These are phyloP conservation scores for Globisporangium paroecandrum DNA, from an alignment of 352 stramenopile species.

Conservation along the genomic window DNA sequence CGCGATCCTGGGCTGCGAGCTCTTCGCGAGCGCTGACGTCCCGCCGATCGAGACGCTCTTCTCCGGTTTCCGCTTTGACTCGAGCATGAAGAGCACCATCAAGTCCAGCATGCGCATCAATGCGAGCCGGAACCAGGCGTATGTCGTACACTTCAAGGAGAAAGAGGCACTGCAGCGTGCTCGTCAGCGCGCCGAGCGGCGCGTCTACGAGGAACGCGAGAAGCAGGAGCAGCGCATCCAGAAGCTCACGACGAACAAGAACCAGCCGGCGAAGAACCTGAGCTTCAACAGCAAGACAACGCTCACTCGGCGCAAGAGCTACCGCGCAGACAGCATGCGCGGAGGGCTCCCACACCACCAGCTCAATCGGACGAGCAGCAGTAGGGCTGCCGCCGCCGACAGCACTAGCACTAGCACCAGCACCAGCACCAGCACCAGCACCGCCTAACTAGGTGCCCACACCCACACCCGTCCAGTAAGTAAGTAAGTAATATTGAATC, in stretches of 20 bases:
- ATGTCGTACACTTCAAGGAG: constrained; percentile 70
- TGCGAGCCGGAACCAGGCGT: constrained; percentile 57
- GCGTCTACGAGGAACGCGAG: constrained; percentile 63
- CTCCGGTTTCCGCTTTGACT: constrained; percentile 65
- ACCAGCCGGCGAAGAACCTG: constrained; percentile 25
- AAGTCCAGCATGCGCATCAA: constrained; percentile 78
- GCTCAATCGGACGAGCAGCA: constrained; percentile 24
- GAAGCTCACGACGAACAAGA: constrained; percentile 38
- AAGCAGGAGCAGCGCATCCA: constrained; percentile 59
- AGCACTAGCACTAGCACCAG: constrained; percentile 18
- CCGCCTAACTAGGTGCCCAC: constrained; percentile 4
- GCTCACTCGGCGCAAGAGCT: constrained; percentile 40
- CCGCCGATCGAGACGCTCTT: constrained; percentile 54
- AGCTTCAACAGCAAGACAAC: constrained; percentile 47
- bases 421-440: constrained; percentile 18
- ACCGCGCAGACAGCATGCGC: constrained; percentile 48
- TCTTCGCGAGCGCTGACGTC: constrained; percentile 42
- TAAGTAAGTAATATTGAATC: not conserved
- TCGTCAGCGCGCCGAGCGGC: constrained; percentile 54
- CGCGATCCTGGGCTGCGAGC: constrained; percentile 28
- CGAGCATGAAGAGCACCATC: constrained; percentile 71
- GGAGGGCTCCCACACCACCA: constrained; percentile 29
- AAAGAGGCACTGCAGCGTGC: constrained; percentile 44
- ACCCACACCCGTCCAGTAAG: not conserved
- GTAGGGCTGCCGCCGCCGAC: not conserved